Evolutionary conservation across 164 flowering plant species (phyloP).

Genomic region (Vitis rotundifolia): DNA sequence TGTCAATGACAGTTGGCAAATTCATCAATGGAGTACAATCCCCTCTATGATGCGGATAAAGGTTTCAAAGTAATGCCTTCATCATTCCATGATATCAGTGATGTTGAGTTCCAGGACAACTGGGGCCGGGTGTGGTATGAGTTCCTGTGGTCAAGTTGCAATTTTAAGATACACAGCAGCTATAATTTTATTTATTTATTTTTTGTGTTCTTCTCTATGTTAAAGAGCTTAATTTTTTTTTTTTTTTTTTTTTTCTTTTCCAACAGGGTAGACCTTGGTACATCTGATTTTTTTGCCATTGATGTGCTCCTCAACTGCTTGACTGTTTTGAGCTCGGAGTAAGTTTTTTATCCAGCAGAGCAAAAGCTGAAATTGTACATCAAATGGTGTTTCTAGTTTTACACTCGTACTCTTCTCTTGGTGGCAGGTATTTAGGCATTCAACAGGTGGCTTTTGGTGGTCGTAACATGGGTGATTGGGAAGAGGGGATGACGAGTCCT

Average conservation of each 20-base stretch:
- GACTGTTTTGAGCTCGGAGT: conserved; percentile 88
- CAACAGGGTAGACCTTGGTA: conserved; percentile 95
- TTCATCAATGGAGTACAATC: conserved; percentile 69
- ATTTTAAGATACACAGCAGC: too few relatives aligned
- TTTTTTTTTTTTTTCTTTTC: not conserved
- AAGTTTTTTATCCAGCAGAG: conserved; percentile 18
- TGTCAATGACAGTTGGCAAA: conserved; percentile 57
- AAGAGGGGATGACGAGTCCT: conserved; percentile 82
- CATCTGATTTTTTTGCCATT: conserved; percentile 75
- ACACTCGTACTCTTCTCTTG: too few relatives aligned
- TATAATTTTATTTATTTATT: too few relatives aligned
- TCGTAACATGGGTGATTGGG: conserved; percentile 83
- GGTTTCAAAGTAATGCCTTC: conserved; percentile 79
- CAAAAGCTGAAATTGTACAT: too few relatives aligned
- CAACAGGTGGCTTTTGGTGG: conserved; percentile 92
- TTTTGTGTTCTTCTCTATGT: too few relatives aligned
- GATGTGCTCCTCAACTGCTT: conserved; percentile 92
- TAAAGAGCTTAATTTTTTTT: too few relatives aligned
- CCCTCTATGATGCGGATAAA: conserved; percentile 73
- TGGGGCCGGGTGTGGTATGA: conserved; percentile 91
- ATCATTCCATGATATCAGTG: conserved; percentile 90
- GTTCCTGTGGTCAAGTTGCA: not conserved
- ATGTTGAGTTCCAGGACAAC: conserved; percentile 92
- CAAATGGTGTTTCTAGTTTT: not conserved
- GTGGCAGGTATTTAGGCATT: conserved; percentile 72